Conservation (phyloP, 1,284 basidiomycete genomes). For the Athelia sp. region DNA sequence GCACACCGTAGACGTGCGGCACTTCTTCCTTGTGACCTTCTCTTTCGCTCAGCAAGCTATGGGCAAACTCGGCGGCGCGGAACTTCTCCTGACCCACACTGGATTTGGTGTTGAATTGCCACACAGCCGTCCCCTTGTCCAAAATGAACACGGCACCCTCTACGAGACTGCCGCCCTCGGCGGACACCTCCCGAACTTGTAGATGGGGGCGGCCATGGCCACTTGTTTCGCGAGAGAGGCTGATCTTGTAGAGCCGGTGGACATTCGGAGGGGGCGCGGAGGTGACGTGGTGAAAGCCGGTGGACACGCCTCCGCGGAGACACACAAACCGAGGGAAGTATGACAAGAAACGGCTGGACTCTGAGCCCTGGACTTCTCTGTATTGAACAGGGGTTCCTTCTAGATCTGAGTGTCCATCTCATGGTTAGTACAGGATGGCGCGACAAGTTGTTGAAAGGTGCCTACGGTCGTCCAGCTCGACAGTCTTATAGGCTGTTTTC, state of each 20-base stretch:
- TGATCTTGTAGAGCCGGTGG: slow-evolving; percentile 44
- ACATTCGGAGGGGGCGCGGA: slow-evolving; percentile 37
- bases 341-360: slow-evolving; percentile 53
- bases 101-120: slow-evolving; percentile 49
- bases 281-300: slow-evolving; percentile 58
- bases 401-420: slow-evolving; percentile 31
- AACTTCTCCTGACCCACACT: slow-evolving; percentile 52
- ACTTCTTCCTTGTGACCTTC: slow-evolving; percentile 31
- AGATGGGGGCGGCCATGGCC: slow-evolving; percentile 28
- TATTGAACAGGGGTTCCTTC: slow-evolving; percentile 53
- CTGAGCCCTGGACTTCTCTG: slow-evolving; percentile 54
- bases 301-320: slow-evolving; percentile 51
- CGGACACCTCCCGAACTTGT: slow-evolving; percentile 43
- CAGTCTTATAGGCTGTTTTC: slow-evolving; percentile 55
- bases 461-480: slow-evolving; percentile 63
- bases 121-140: slow-evolving; percentile 46
- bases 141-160: slow-evolving; percentile 55
- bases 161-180: slow-evolving; percentile 39
- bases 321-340: slow-evolving; percentile 52
- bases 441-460: slow-evolving; percentile 5
- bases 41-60: slow-evolving; percentile 37
- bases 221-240: slow-evolving; percentile 18
- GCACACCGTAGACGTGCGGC: too few species aligned
- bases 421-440: background rate
- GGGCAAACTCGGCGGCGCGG: slow-evolving; percentile 55